Evolutionary conservation across 176 grass and related monocot genomes (phyloP).

Genomic region (Carex parvula): DNA sequence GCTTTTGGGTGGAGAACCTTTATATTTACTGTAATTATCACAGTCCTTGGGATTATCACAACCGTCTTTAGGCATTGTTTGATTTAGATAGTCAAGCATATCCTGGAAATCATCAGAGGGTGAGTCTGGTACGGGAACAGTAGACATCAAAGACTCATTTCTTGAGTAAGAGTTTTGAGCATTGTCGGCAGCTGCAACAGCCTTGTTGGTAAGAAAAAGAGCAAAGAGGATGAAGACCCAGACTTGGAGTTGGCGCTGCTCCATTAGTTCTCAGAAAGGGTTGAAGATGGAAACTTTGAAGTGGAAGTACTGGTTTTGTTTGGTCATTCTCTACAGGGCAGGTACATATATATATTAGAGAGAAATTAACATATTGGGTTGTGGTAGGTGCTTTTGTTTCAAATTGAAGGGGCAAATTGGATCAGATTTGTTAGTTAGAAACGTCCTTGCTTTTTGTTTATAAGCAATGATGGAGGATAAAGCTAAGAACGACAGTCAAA

Average conservation of each 20-base stretch:
- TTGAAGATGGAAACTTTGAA: background rate
- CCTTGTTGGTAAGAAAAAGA: background rate
- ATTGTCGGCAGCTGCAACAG: background rate
- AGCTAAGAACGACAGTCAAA: background rate
- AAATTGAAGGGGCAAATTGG: background rate
- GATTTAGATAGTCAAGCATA: slow-evolving; percentile 2
- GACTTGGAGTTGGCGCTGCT: background rate
- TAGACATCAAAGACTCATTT: background rate
- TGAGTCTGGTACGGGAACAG: background rate
- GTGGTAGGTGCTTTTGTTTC: background rate
- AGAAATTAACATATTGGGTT: background rate
- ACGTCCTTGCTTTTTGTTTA: background rate
- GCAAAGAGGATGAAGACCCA: background rate
- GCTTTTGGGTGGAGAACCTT: background rate
- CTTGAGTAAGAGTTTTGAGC: background rate
- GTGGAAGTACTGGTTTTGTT: background rate
- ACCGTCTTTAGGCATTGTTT: background rate
- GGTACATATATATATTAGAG: background rate
- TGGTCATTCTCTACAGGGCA: background rate
- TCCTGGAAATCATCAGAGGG: background rate
- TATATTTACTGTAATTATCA: background rate
- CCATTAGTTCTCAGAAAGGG: background rate
- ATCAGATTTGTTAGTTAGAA: slow-evolving; percentile 6
- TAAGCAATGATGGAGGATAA: background rate
- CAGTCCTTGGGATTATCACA: background rate